Evolutionary conservation across 768 basidiomycete genomes (phyloP).

Genomic region (Cubamyces sp.): DNA sequence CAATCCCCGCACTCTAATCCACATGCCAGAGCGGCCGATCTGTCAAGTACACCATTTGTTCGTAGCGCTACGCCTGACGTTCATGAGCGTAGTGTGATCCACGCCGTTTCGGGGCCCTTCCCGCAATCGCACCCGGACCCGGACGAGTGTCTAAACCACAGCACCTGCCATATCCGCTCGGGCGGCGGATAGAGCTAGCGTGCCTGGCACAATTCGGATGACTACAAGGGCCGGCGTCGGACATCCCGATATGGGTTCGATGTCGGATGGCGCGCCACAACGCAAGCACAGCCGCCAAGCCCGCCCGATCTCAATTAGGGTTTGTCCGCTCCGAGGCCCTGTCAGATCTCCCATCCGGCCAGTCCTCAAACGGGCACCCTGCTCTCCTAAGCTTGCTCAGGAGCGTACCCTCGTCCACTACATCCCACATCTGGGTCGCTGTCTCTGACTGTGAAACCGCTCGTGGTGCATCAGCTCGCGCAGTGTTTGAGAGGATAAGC

Average conservation of each 20-base stretch:
- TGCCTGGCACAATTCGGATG: slow-evolving; percentile 4
- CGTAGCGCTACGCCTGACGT: too few relatives aligned
- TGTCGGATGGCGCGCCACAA: neutral
- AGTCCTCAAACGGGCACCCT: neutral
- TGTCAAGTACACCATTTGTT: too few relatives aligned
- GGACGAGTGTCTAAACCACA: neutral
- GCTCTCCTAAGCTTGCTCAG: neutral
- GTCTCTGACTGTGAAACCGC: neutral
- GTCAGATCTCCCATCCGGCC: slow-evolving; percentile 1
- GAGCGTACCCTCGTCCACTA: neutral
- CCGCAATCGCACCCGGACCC: too few relatives aligned
- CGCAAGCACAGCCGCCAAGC: slow-evolving; percentile 2
- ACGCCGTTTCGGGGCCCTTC: too few relatives aligned
- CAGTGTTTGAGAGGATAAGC: neutral
- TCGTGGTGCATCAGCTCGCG: neutral
- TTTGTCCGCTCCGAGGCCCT: slow-evolving; percentile 11
- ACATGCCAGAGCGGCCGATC: too few relatives aligned
- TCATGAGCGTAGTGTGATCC: too few relatives aligned
- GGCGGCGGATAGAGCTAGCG: neutral
- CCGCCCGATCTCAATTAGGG: neutral
- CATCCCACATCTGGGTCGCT: neutral
- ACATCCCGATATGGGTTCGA: neutral
- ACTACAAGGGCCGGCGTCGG: slow-evolving; percentile 3
- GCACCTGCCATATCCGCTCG: slow-evolving; percentile 4
- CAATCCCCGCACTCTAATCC: too few relatives aligned